phyloP scores from a whole-genome alignment of 495 filamentous ascomycete genomes.

The Xylaria scruposa region DNA sequence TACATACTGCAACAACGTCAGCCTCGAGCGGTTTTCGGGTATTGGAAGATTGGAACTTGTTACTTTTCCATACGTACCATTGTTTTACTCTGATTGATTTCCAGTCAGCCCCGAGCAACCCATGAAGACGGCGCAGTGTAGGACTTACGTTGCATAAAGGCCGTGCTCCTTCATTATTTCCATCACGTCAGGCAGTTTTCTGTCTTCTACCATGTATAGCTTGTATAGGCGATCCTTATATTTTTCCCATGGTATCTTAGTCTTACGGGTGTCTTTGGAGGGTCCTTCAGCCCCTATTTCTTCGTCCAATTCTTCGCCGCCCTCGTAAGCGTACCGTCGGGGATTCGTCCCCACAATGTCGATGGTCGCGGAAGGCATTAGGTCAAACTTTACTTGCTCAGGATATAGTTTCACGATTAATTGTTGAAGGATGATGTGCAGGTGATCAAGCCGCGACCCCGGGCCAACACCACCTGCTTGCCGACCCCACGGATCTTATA shows the following conservation, averaged over 20 bases:
- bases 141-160: slow-evolving; percentile 8
- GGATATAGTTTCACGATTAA: neutral
- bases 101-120: neutral
- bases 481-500: neutral
- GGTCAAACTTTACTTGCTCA: neutral
- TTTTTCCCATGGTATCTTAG: neutral
- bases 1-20: slow-evolving; percentile 16
- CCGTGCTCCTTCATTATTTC: neutral
- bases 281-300: neutral
- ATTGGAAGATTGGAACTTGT: neutral
- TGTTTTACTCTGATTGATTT: neutral
- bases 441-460: neutral
- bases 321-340: neutral
- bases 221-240: neutral
- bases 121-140: neutral
- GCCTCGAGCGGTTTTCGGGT: neutral
- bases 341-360: neutral
- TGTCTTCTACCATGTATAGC: neutral
- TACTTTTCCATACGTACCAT: slow-evolving; percentile 18
- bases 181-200: neutral
- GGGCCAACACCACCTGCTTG: neutral
- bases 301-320: neutral
- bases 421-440: neutral
- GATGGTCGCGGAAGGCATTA: neutral
- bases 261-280: neutral